Conservation (phyloP, 768 basidiomycete genomes). For the Collybia mongolica region DNA sequence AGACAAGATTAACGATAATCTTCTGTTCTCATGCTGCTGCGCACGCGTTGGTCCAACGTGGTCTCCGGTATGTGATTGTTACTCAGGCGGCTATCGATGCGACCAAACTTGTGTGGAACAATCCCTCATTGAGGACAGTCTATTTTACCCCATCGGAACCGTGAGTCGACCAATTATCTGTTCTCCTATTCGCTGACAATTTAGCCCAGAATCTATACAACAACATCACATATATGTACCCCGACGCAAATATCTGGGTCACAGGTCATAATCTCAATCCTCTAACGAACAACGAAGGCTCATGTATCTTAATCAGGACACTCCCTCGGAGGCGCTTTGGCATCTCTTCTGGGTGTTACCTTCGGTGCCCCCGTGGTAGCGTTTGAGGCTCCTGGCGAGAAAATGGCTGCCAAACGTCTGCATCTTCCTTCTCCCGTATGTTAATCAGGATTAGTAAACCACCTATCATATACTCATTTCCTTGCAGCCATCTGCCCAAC, state of each 20-base stretch:
- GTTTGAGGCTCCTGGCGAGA: slow-evolving; percentile 84
- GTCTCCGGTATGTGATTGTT: slow-evolving; percentile 91
- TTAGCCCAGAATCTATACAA: slow-evolving; percentile 79
- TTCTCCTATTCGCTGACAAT: background rate
- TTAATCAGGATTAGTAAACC: slow-evolving; percentile 1
- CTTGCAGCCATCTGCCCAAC: slow-evolving; percentile 62
- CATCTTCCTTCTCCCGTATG: slow-evolving; percentile 86
- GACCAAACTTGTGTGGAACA: slow-evolving; percentile 79
- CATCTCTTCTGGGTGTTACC: slow-evolving; percentile 81
- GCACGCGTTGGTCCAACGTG: slow-evolving; percentile 93
- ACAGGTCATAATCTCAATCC: slow-evolving; percentile 40
- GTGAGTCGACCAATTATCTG: slow-evolving; percentile 41
- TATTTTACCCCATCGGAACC: slow-evolving; percentile 86
- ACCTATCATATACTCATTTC: background rate
- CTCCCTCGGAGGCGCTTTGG: slow-evolving; percentile 84
- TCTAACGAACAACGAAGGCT: background rate
- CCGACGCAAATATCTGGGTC: slow-evolving; percentile 86
- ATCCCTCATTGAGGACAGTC: slow-evolving; percentile 73
- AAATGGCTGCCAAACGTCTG: slow-evolving; percentile 66
- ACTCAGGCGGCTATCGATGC: slow-evolving; percentile 72
- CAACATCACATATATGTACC: slow-evolving; percentile 90
- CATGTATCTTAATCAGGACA: slow-evolving; percentile 36
- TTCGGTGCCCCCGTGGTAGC: slow-evolving; percentile 93
- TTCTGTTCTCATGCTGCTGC: slow-evolving; percentile 96
- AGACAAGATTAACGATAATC: slow-evolving; percentile 93